phyloP scores from a whole-genome alignment of 2,329 filamentous ascomycete genomes.

The Ascochyta rabiei region DNA sequence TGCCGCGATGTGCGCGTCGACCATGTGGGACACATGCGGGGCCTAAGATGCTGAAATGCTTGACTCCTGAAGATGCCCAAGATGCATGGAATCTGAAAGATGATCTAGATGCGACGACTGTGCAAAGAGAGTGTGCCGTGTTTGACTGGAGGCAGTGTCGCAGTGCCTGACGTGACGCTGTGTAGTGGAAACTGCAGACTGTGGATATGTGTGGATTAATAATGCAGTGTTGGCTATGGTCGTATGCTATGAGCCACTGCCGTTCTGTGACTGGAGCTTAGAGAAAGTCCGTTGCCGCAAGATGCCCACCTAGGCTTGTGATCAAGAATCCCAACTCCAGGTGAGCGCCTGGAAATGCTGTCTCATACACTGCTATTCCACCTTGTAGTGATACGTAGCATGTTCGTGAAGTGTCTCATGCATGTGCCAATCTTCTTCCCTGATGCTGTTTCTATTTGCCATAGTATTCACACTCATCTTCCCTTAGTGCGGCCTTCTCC shows the following conservation, averaged over 20 bases:
- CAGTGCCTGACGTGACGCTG: background rate
- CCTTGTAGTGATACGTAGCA: constrained; percentile 16
- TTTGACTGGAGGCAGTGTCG: background rate
- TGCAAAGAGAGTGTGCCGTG: background rate
- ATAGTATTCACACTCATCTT: background rate
- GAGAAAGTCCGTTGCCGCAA: background rate
- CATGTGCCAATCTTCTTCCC: constrained; percentile 14
- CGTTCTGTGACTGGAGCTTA: background rate
- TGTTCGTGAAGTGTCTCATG: constrained; percentile 15
- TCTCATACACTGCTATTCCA: background rate
- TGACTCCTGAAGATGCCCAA: background rate
- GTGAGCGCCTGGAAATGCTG: background rate
- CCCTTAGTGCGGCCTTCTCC: constrained; percentile 32
- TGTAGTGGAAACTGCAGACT: background rate
- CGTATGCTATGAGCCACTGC: background rate
- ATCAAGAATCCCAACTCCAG: background rate
- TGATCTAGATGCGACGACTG: background rate
- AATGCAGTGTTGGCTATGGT: background rate
- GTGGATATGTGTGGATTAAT: background rate
- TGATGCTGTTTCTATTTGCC: background rate
- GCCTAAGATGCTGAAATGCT: background rate
- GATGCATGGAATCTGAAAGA: background rate
- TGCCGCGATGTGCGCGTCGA: background rate
- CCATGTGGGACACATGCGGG: background rate
- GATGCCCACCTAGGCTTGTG: background rate